These are phyloP conservation scores for Cladosporium sp. DNA, from an alignment of 2,329 filamentous ascomycete species.

Conservation along the genomic window DNA sequence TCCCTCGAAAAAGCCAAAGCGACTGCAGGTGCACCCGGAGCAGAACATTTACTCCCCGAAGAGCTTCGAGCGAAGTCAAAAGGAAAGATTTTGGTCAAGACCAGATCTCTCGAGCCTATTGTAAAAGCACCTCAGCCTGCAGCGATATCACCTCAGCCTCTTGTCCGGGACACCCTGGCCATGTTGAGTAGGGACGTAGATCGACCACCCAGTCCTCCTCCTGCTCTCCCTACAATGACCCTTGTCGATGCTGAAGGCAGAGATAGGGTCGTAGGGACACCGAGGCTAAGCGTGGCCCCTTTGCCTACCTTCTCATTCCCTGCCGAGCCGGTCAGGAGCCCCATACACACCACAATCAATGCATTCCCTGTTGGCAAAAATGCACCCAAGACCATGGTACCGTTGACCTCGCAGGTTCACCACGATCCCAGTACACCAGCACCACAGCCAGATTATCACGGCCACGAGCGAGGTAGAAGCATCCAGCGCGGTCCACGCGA, in stretches of 20 bases:
- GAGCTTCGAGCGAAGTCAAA: slow-evolving; percentile 33
- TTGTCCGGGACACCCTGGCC: slow-evolving; percentile 16
- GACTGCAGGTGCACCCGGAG: slow-evolving; percentile 31
- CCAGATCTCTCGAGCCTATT: slow-evolving; percentile 27
- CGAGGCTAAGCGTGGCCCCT: slow-evolving; percentile 14
- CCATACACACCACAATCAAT: not conserved
- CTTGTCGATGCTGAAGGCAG: slow-evolving; percentile 17
- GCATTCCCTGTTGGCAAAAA: slow-evolving; percentile 23
- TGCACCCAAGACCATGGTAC: slow-evolving; percentile 21
- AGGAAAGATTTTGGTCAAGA: slow-evolving; percentile 23
- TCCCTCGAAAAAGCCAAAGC: slow-evolving; percentile 35
- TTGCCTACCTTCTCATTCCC: slow-evolving; percentile 14
- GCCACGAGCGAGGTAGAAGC: slow-evolving; percentile 15
- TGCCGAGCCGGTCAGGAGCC: not conserved
- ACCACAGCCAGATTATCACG: not conserved
- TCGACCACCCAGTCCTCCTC: not conserved
- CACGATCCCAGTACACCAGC: not conserved
- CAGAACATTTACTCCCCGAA: slow-evolving; percentile 36
- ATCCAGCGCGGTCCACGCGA: slow-evolving; percentile 12
- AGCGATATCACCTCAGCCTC: not conserved
- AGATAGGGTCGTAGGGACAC: slow-evolving; percentile 16
- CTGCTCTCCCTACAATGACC: slow-evolving; percentile 16
- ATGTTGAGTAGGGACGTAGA: slow-evolving; percentile 13
- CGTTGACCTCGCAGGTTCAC: not conserved
- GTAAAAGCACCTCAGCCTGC: slow-evolving; percentile 5